Percentiles rank a stretch among this genome's conserved stretches.
Evolutionary conservation across 192 early-diverging fungal genomes (phyloP).

Genomic region (Gigaspora rosea): DNA sequence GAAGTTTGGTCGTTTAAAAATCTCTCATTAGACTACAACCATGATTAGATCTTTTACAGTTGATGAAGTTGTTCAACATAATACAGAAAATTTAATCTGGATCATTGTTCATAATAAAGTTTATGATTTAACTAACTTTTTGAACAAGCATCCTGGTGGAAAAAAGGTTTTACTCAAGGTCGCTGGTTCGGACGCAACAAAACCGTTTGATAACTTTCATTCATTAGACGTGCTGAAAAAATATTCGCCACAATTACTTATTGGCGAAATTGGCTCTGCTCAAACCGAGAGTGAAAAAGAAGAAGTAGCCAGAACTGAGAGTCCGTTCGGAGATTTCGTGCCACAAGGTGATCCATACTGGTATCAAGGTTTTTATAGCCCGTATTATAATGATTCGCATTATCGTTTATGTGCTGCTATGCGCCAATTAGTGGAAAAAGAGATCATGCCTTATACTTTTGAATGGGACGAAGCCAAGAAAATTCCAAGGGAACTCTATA

Average conservation of each 20-base stretch:
- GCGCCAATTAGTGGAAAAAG: constrained; percentile 74
- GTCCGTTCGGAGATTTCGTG: constrained; percentile 71
- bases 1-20: no score
- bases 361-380: constrained; percentile 65
- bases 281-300: constrained; percentile 32
- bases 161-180: constrained; percentile 77
- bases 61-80: constrained; percentile 75
- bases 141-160: constrained; percentile 61
- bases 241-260: constrained; percentile 60
- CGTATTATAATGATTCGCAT: constrained; percentile 83
- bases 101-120: constrained; percentile 64
- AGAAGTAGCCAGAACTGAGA: constrained; percentile 47
- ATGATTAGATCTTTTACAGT: constrained; percentile 41
- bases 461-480: constrained; percentile 86
- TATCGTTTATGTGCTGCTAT: constrained; percentile 60
- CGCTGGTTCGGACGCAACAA: constrained; percentile 78
- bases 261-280: constrained; percentile 63
- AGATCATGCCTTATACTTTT: constrained; percentile 72
- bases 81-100: constrained; percentile 68
- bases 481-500: constrained; percentile 70
- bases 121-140: constrained; percentile 59
- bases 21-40: background rate
- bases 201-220: constrained; percentile 88
- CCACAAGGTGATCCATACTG: constrained; percentile 83
- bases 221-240: constrained; percentile 65